A percentile compares a stretch with the other conserved stretches of the same genome.
Conservation (phyloP, 768 basidiomycete genomes). For the Macrolepiota dolichaula region DNA sequence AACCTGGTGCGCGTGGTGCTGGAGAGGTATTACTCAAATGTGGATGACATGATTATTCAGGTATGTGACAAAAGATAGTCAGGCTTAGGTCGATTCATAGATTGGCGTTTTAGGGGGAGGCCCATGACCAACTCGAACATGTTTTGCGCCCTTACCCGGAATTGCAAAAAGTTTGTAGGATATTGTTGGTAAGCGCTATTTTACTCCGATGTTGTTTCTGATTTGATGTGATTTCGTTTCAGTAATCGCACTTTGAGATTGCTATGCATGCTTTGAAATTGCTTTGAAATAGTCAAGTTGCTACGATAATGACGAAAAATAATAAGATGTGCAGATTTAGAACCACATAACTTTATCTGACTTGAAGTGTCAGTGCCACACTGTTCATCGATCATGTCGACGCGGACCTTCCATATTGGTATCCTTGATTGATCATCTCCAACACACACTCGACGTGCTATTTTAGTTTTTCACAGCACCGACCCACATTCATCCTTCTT, state of each 20-base stretch:
- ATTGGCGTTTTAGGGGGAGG: background rate
- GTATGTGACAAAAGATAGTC: background rate
- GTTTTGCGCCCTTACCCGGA: background rate
- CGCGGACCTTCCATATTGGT: background rate
- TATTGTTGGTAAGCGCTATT: background rate
- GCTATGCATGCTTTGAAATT: background rate
- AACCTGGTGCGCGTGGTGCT: background rate
- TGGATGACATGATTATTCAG: background rate
- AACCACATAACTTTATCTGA: background rate
- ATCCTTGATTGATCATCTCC: background rate
- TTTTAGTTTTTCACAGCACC: too few species aligned
- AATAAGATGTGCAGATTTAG: background rate
- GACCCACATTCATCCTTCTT: too few species aligned
- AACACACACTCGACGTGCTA: too few species aligned
- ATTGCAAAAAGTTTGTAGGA: background rate
- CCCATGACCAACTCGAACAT: background rate
- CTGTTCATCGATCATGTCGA: background rate
- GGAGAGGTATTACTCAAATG: conserved; percentile 1
- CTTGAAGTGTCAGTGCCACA: background rate
- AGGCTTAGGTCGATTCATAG: background rate
- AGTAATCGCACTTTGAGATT: background rate
- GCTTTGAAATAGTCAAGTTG: background rate
- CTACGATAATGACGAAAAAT: background rate
- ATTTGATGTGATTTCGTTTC: background rate
- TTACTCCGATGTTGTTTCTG: background rate